A percentile compares a stretch with the other conserved stretches of the same genome.
Conservation (phyloP, 2,329 filamentous ascomycete species). For the Aspergillus aculeatus region DNA sequence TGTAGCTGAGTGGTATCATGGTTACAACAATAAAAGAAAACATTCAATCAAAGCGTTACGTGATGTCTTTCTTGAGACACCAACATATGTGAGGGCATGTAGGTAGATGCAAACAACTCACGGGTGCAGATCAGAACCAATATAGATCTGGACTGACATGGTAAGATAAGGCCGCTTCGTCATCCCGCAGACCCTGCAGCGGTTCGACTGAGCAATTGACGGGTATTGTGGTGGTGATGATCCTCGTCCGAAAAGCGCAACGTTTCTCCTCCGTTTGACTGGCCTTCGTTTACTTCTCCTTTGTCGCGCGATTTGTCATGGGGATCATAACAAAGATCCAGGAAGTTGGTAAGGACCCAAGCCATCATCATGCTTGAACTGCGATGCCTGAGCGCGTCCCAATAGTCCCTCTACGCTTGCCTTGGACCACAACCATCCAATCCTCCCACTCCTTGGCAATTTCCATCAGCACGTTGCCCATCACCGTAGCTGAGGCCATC, state of each 20-base stretch:
- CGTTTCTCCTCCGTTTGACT: background rate
- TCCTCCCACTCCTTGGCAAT: constrained; percentile 93
- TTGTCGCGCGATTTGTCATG: too few species aligned
- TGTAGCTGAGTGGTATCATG: constrained; percentile 23
- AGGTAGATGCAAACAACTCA: constrained; percentile 1
- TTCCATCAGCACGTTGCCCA: constrained; percentile 92
- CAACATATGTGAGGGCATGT: constrained; percentile 5
- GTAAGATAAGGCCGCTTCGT: constrained; percentile 13
- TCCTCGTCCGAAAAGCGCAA: background rate
- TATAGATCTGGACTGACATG: background rate
- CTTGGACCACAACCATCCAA: constrained; percentile 64
- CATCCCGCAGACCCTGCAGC: constrained; percentile 22
- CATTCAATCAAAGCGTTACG: constrained; percentile 1
- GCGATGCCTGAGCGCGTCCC: constrained; percentile 23
- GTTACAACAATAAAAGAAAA: constrained; percentile 1
- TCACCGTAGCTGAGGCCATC: constrained; percentile 91
- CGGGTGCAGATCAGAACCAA: background rate
- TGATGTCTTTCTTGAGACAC: constrained; percentile 5
- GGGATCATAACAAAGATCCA: background rate
- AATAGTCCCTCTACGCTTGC: constrained; percentile 38
- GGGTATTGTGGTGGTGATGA: background rate
- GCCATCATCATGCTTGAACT: constrained; percentile 8
- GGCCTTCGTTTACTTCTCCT: background rate
- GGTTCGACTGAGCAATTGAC: constrained; percentile 7
- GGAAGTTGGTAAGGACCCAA: background rate